Evolutionary conservation across 208 protist genomes (phyloP).

Genomic region (Crithidia sp.): DNA sequence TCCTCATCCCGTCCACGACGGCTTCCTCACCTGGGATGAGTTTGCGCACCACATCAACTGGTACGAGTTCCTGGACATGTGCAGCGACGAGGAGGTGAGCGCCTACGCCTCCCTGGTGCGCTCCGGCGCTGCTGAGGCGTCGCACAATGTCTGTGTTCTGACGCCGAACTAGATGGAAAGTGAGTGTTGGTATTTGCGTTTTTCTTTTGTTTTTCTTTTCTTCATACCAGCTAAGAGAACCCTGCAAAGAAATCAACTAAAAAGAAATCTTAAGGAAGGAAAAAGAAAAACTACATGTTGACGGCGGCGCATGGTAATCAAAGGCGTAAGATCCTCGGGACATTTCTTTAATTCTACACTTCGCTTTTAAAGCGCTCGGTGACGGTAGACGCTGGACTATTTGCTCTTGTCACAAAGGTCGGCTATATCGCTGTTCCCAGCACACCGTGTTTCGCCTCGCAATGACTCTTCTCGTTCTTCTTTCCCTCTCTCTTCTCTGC

Average conservation of each 20-base stretch:
- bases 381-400: no score
- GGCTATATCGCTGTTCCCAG: no score
- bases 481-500: not conserved
- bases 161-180: not conserved
- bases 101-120: conserved; percentile 42
- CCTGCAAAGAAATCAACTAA: no score
- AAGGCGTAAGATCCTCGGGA: no score
- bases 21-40: conserved; percentile 71
- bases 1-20: conserved; percentile 57
- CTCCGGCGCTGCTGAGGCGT: conserved; percentile 37
- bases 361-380: no score
- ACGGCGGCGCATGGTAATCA: no score
- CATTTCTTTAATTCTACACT: no score
- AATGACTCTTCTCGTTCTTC: not conserved
- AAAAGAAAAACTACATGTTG: no score
- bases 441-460: no score
- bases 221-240: not conserved
- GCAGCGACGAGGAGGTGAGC: conserved; percentile 55
- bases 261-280: no score
- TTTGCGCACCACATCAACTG: conserved; percentile 78
- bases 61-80: conserved; percentile 72
- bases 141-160: conserved; percentile 55
- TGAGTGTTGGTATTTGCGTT: not conserved
- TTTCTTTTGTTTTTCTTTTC: conserved; percentile 13
- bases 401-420: no score